Evolutionary conservation across 2,329 filamentous ascomycete species (phyloP), one percentile per base, ranked within the genome.

Genomic region (Sporothrix luriei): DNA sequence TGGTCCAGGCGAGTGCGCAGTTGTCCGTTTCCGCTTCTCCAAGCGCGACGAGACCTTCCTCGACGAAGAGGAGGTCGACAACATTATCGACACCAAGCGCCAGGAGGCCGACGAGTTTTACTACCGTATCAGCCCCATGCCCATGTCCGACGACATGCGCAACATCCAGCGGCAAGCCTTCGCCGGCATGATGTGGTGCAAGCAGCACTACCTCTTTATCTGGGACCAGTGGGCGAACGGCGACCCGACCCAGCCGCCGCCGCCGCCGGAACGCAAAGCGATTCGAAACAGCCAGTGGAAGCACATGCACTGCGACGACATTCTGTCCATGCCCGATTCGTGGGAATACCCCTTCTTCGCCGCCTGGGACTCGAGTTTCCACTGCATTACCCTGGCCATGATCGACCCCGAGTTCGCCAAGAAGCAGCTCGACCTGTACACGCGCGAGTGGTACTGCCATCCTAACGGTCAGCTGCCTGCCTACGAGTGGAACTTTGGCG

Each of bases 341-440:
- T 98, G 94, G 94, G 94, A 98, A 77, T 98, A 98, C 75, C 94
- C 94, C 0, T 98, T 97, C 83, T 97, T 97, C 78, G 94, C 94
- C 24, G 94, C 94, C 4, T 98, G 94, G 94, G 94, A 98, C 78
- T 94, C 91, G 68, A 94, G 94, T 5, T 98, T 98, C 80, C 95
- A 98, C 81, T 97, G 94, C 77, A 97, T 98, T 74, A 92, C 94
- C 0, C 82, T 98, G 72, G 92, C 95, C 51, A 97, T 98, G 94
- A 94, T 98, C 73, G 94, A 98, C 76, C 95, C 94, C 0, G 94
- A 97, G 54, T 97, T 97, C 76, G 94, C 94, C 69, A 98, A 98
- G 87, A 97, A 97, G 83, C 94, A 98, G 80, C 88, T 98, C 65
- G 95, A 98, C 78, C 82, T 98, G 54, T 94, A 98, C 78, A 98